Conservation (phyloP, 148 eudicot species). For the Spergularia bocconei region DNA sequence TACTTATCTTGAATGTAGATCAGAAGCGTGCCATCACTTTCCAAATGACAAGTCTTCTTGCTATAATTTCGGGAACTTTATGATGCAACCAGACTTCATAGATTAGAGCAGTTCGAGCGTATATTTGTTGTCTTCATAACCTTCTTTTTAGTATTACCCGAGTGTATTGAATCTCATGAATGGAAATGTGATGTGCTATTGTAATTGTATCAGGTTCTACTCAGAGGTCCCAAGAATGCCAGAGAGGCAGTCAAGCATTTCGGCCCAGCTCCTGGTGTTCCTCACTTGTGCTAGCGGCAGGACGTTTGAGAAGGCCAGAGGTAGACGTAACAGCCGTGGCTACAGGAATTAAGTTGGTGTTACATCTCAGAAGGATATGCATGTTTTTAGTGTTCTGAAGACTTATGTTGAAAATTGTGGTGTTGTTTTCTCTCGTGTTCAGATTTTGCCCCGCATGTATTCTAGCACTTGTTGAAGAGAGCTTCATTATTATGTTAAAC, state of each 20-base stretch:
- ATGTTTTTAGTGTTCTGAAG: slow-evolving; percentile 19
- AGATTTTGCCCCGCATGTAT: slow-evolving; percentile 13
- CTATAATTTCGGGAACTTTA: too few species aligned
- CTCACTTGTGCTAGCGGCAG: slow-evolving; percentile 74
- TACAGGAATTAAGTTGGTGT: slow-evolving; percentile 48
- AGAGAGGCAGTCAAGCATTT: slow-evolving; percentile 95
- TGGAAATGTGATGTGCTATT: too few species aligned
- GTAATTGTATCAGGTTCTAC: slow-evolving; percentile 50
- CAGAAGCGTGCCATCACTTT: too few species aligned
- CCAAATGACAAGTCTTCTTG: too few species aligned
- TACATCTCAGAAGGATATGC: not conserved
- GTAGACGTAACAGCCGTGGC: slow-evolving; percentile 88
- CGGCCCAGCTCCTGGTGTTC: slow-evolving; percentile 94
- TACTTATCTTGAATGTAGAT: too few species aligned
- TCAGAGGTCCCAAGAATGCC: slow-evolving; percentile 83
- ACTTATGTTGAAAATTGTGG: slow-evolving; percentile 21
- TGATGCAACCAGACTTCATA: too few species aligned
- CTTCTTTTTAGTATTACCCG: too few species aligned
- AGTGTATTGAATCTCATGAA: too few species aligned
- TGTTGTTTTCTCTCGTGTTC: not conserved
- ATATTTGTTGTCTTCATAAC: too few species aligned
- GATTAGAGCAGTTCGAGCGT: too few species aligned
- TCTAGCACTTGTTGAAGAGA: slow-evolving; percentile 1
- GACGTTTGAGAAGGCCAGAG: slow-evolving; percentile 84
- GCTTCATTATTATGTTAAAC: too few species aligned